These are phyloP conservation scores for Botryosphaeria dothidea DNA, from an alignment of 2,329 filamentous ascomycete species.

Conservation along the genomic window DNA sequence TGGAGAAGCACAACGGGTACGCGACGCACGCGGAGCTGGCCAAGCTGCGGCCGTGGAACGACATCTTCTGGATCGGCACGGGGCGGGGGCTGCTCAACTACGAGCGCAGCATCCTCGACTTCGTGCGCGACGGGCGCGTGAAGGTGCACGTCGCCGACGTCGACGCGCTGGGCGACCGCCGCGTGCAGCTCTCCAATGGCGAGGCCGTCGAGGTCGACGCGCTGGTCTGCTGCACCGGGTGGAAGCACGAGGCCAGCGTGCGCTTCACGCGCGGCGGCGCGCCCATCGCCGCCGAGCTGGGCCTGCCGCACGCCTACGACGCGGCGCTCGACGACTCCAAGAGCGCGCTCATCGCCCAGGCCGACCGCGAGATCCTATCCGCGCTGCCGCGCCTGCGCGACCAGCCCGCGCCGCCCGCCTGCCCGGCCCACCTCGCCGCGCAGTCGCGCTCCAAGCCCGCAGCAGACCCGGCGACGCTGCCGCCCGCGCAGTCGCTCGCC, in stretches of 20 bases:
- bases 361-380: conserved; percentile 54
- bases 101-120: conserved; percentile 56
- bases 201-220: conserved; percentile 37
- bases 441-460: not conserved
- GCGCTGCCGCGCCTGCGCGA: conserved; percentile 53
- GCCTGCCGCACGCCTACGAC: conserved; percentile 24
- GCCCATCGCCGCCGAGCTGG: conserved; percentile 26
- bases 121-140: conserved; percentile 55
- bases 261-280: conserved; percentile 40
- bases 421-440: not conserved
- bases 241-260: conserved; percentile 54
- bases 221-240: conserved; percentile 60
- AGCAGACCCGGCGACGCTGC: conserved; percentile 14
- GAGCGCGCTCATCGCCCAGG: conserved; percentile 25
- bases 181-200: conserved; percentile 52
- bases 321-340: conserved; percentile 6
- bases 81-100: conserved; percentile 64
- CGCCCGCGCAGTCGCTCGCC: not conserved
- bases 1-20: conserved; percentile 49
- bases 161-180: conserved; percentile 42
- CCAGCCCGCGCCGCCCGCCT: not conserved
- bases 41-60: conserved; percentile 44
- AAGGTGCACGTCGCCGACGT: conserved; percentile 60
- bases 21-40: conserved; percentile 42
- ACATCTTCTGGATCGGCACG: conserved; percentile 55